Evolutionary conservation across 2,329 filamentous ascomycete species (phyloP).

Genomic region (Stemphylium beticola): DNA sequence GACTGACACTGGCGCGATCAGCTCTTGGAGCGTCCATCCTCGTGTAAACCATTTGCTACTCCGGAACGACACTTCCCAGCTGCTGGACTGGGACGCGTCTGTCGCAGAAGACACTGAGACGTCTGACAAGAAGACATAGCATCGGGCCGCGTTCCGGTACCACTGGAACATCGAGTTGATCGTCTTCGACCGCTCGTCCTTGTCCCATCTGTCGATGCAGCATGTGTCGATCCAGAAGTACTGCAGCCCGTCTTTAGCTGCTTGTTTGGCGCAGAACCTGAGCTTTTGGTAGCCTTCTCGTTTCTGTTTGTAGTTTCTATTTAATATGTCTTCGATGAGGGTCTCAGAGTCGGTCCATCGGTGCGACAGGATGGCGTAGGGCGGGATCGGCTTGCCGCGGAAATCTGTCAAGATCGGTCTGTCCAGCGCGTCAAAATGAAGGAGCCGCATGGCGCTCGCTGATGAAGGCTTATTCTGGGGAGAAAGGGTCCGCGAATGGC

Average conservation of each 20-base stretch:
- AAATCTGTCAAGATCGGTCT: not conserved
- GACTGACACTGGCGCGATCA: slow-evolving; percentile 22
- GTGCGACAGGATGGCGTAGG: slow-evolving; percentile 45
- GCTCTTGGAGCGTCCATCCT: not conserved
- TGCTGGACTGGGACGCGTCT: not conserved
- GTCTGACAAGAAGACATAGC: slow-evolving; percentile 23
- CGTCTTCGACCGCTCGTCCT: not conserved
- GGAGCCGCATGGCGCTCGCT: too few species aligned
- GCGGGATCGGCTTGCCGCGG: slow-evolving; percentile 11
- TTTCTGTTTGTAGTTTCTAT: not conserved
- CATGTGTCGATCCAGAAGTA: not conserved
- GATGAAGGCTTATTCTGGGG: not conserved
- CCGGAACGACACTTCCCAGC: not conserved
- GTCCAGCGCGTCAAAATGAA: not conserved
- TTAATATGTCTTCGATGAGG: slow-evolving; percentile 28
- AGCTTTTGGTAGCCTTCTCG: not conserved
- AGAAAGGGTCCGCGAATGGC: not conserved
- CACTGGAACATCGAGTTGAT: slow-evolving; percentile 2
- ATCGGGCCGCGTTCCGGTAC: slow-evolving; percentile 22
- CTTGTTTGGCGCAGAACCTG: not conserved
- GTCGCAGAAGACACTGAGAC: not conserved
- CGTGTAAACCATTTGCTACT: too few species aligned
- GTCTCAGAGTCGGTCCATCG: slow-evolving; percentile 38
- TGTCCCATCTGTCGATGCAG: not conserved
- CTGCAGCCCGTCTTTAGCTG: not conserved